phyloP scores from a whole-genome alignment of 306 rosid species.

The Cicer pinnatifidum region DNA sequence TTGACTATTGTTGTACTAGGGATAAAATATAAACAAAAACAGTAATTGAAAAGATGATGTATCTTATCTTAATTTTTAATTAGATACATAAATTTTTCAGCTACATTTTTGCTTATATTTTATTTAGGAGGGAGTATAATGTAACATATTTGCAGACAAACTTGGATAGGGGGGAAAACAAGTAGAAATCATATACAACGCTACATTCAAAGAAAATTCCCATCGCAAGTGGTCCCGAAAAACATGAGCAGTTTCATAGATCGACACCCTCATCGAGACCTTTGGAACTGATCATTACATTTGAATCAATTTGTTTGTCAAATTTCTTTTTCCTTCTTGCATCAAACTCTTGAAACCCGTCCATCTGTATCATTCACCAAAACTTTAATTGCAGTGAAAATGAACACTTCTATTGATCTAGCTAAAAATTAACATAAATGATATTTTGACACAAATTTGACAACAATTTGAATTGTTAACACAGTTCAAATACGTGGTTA shows the following conservation, averaged over 20 bases:
- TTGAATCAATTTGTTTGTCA: constrained; percentile 91
- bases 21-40: too few relatives aligned
- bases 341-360: constrained; percentile 95
- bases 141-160: constrained; percentile 45
- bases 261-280: constrained; percentile 98
- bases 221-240: constrained; percentile 12
- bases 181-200: constrained; percentile 38
- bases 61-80: too few relatives aligned
- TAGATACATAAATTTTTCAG: too few relatives aligned
- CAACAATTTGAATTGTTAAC: too few relatives aligned
- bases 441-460: too few relatives aligned
- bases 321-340: constrained; percentile 87
- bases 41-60: too few relatives aligned
- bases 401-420: constrained; percentile 13
- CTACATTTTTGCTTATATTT: too few relatives aligned
- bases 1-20: neutral
- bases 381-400: constrained; percentile 37
- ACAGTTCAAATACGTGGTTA: too few relatives aligned
- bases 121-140: neutral
- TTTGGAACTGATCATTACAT: constrained; percentile 88
- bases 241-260: constrained; percentile 49
- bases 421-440: neutral
- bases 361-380: constrained; percentile 59
- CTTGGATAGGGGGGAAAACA: neutral
- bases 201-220: neutral